phyloP scores from a whole-genome alignment of 768 basidiomycete species.

The Zangia roseola region DNA sequence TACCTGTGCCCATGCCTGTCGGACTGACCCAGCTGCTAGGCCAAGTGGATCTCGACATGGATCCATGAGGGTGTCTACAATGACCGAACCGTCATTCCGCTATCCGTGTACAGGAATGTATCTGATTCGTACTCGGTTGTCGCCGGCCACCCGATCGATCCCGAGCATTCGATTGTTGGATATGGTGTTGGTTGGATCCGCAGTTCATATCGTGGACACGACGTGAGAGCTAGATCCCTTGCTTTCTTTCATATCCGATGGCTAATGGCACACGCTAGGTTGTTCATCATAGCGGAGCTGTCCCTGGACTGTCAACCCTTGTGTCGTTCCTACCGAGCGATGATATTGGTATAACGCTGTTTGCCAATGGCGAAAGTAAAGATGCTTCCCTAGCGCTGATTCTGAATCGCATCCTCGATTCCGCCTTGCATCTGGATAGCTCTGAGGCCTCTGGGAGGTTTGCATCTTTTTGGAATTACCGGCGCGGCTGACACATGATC shows the following conservation, averaged over 20 bases:
- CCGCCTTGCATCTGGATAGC: slow-evolving; percentile 13
- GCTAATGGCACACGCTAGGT: slow-evolving; percentile 26
- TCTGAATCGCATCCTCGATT: slow-evolving; percentile 23
- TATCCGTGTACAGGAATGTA: slow-evolving; percentile 24
- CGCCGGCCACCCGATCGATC: slow-evolving; percentile 2
- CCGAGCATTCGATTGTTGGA: slow-evolving; percentile 28
- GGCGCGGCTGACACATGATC: not conserved
- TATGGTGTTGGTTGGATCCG: slow-evolving; percentile 47
- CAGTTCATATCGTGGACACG: slow-evolving; percentile 38
- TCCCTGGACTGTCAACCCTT: slow-evolving; percentile 34
- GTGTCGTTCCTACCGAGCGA: slow-evolving; percentile 37
- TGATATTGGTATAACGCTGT: slow-evolving; percentile 34
- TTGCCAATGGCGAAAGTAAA: slow-evolving; percentile 31
- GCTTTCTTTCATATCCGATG: not conserved
- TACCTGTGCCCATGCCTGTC: not conserved
- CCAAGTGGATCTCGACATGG: slow-evolving; percentile 38
- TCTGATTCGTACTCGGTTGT: slow-evolving; percentile 33
- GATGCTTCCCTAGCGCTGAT: slow-evolving; percentile 7
- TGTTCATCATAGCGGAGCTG: slow-evolving; percentile 32
- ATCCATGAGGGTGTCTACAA: slow-evolving; percentile 34
- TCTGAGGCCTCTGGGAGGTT: slow-evolving; percentile 3
- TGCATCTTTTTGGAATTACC: not conserved
- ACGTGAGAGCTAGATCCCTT: slow-evolving; percentile 26
- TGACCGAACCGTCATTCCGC: slow-evolving; percentile 34
- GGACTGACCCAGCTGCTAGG: slow-evolving; percentile 26